Base-by-base conservation (phyloP, 345 rosid genomes). In the Hypericum perforatum region DNA sequence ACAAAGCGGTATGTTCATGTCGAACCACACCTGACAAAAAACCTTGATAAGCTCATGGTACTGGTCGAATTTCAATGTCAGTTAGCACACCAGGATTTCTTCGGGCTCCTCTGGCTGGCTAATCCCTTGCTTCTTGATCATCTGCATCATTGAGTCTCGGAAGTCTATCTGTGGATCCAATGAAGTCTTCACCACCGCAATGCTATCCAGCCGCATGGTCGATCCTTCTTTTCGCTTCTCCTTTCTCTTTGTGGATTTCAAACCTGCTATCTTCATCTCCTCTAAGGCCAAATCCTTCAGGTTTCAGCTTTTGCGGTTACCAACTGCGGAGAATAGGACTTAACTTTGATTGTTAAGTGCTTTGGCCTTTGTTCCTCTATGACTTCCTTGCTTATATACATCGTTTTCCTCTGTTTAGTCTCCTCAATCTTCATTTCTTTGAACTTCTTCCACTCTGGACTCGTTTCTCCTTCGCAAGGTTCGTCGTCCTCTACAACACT, bases 131-230 rank as follows among this genome's bases (percentile, higher is more conserved):
- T 79, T 94, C 66, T 67, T 56, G 53, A 85, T 87, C 98, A 91
- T 91, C 79, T 87, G 96, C 3, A 68, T 61, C 98, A 87, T 79
- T 6, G 98, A 91, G 38, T 87, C 95, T 72, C 84, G 70, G 58
- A 91, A 91, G 67, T 87, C 95, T 43, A 79, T 71, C 41, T 71
- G 79, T 0, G 96, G 96, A 73, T 87, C 79, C 16, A 45, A 72
- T 0, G 98, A 82, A 63, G 80, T 75, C 74, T 82, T 91, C 65
- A 75, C 88, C 49, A 85, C 63, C 15, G 92, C 92, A 58, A 75
- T 75, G 73, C 80, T 82, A 60, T 82, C 87, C 36, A 73, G 69
- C 37, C 68, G 59, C 4, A 22, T 1, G n/a, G 37, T 61, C 48
- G 66, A 63, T 12, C 37, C 60, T 52, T 68, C 63, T 37, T 49